Evolutionary conservation across 73 alveolate species (phyloP).

Genomic region (Paramecium sonneborni): DNA sequence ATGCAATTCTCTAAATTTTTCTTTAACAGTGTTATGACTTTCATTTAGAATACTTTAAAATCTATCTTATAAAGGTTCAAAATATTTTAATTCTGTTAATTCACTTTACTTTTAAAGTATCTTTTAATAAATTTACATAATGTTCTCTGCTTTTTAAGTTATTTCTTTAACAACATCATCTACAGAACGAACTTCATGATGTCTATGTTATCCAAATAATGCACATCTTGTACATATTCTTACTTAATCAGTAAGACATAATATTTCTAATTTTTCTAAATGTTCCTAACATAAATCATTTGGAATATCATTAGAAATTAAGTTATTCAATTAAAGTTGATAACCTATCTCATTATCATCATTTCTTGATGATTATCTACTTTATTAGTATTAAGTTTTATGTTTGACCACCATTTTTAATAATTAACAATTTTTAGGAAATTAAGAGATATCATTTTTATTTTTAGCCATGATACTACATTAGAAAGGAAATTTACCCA

Average conservation of each 20-base stretch:
- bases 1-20: conserved; percentile 25
- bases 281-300: conserved; percentile 67
- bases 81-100: conserved; percentile 21
- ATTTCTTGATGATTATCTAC: conserved; percentile 44
- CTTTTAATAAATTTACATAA: conserved; percentile 83
- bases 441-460: not conserved
- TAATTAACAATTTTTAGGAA: conserved; percentile 24
- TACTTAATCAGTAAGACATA: conserved; percentile 86
- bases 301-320: not conserved
- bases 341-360: not conserved
- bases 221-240: conserved; percentile 94
- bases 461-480: not conserved
- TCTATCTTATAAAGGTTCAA: not conserved
- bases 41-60: not conserved
- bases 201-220: conserved; percentile 89
- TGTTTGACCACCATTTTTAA: conserved; percentile 41
- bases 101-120: conserved; percentile 64
- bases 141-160: conserved; percentile 77
- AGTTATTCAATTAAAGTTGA: conserved; percentile 20
- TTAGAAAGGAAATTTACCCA: not conserved
- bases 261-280: conserved; percentile 81
- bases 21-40: conserved; percentile 51
- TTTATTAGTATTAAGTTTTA: not conserved
- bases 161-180: conserved; percentile 91
- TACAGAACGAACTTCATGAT: conserved; percentile 87